Evolutionary conservation across 2,329 filamentous ascomycete species (phyloP), one percentile per base, ranked within the genome.

Genomic region (Anthostomella pinea): DNA sequence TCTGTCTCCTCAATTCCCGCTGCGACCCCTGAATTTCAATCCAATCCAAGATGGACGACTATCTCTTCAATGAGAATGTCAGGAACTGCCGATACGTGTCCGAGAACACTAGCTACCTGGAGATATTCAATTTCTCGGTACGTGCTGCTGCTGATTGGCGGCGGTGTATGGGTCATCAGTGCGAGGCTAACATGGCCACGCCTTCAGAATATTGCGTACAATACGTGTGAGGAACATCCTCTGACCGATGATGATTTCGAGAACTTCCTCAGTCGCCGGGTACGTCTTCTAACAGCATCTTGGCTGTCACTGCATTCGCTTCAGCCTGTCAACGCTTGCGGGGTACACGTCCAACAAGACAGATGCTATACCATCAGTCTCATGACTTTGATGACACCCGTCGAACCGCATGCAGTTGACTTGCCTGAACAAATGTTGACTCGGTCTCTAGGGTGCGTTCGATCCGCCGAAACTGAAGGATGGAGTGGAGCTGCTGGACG

Each of bases 111-210:
- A 68, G 63, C 45, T 81, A 77, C 53, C 46, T 80, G 16, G 73
- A 80, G 54, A 74, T 79, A 23, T 68, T 77, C 49, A 80, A 79
- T 47, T 80, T 77, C 48, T 72, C 75, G 53, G 76, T 79, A 56
- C 45, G 72, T 54, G 14, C 26, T 35, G 19, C 14, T 34, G 3
- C 28, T 43, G 22, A 19, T 15, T 11, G 21, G 7, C 21, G 21
- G 24, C 33, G 30, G 35, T 27, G 19, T 35, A 36, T 36, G 31
- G 16, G 41, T 35, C 25, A 25, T 11, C 22, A 26, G 14, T 13
- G 24, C 17, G 20, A 20, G n/a, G 14, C 33, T 23, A 13, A 31
- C 13, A n/a, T 27, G 32, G 23, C 20, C 15, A 22, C 43, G 33
- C 16, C 27, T 13, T 35, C 40, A 79, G 75, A 68, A 79, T 54